Evolutionary conservation across 257 asterid genomes (phyloP).

Genomic region (Solanum rostratum): DNA sequence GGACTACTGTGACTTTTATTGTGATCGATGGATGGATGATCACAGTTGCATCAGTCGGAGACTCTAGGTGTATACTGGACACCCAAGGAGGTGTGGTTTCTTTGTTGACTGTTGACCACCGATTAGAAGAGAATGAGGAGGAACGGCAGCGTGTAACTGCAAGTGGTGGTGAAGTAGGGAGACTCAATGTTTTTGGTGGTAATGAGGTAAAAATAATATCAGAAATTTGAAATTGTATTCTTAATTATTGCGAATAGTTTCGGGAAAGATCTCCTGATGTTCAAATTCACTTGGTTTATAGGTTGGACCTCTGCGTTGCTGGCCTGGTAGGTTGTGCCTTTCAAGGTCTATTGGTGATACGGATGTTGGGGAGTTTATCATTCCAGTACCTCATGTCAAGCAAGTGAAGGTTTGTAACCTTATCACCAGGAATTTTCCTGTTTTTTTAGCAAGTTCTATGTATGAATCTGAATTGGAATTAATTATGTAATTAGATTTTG

Average conservation of each 20-base stretch:
- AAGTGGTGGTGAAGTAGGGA: conserved; percentile 96
- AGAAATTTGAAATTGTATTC: too few species aligned
- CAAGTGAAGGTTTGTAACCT: too few species aligned
- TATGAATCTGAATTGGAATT: neutral
- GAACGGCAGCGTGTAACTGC: conserved; percentile 96
- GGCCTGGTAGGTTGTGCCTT: conserved; percentile 99
- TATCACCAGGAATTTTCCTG: too few species aligned
- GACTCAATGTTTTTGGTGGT: conserved; percentile 88
- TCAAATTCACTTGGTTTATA: conserved; percentile 10
- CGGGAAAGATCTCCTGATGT: neutral
- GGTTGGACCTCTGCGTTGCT: conserved; percentile 99
- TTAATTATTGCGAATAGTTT: too few species aligned
- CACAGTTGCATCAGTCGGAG: conserved; percentile 99
- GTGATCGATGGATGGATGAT: conserved; percentile 96
- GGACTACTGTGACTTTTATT: conserved; percentile 91
- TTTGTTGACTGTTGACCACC: conserved; percentile 84
- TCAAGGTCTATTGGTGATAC: too few species aligned
- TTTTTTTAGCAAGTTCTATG: neutral
- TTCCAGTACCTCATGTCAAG: too few species aligned
- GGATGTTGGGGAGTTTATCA: too few species aligned
- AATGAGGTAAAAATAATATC: too few species aligned
- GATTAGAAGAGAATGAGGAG: conserved; percentile 88
- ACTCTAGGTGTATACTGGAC: too few species aligned
- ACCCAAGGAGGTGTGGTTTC: conserved; percentile 88
- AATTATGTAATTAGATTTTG: conserved; percentile 48